Percentiles rank a stretch among this genome's conserved stretches.
phyloP scores from a whole-genome alignment of 2,329 filamentous ascomycete genomes.

The Fusarium sp. region DNA sequence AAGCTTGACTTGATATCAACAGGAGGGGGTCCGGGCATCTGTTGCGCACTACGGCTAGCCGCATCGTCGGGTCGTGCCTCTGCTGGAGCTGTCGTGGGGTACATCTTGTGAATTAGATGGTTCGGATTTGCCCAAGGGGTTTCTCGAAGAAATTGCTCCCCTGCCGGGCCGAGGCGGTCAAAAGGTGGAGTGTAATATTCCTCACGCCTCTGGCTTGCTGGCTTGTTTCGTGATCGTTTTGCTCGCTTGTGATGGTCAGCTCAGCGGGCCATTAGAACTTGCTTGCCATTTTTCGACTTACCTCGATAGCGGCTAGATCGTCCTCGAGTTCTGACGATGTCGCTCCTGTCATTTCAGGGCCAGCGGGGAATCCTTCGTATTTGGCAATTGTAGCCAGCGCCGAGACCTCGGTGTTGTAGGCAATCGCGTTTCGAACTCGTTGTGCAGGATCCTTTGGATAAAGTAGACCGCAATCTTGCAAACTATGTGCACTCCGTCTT shows the following conservation, averaged over 20 bases:
- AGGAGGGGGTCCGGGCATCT: constrained; percentile 25
- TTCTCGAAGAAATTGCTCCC: constrained; percentile 88
- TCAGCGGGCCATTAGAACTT: constrained; percentile 36
- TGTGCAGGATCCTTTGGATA: constrained; percentile 82
- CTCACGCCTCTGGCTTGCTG: constrained; percentile 56
- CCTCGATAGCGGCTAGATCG: constrained; percentile 89
- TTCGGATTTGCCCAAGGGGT: constrained; percentile 95
- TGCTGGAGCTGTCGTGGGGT: constrained; percentile 47
- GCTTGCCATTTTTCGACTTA: constrained; percentile 53
- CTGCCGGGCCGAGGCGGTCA: constrained; percentile 70
- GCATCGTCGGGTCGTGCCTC: constrained; percentile 21
- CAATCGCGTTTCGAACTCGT: constrained; percentile 84
- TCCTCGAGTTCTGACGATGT: constrained; percentile 81
- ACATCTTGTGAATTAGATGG: constrained; percentile 72
- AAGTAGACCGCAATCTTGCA: constrained; percentile 83
- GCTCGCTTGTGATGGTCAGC: constrained; percentile 48
- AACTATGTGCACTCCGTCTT: constrained; percentile 81
- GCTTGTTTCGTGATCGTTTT: constrained; percentile 51
- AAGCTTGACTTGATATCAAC: constrained; percentile 41
- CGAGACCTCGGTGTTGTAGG: constrained; percentile 95
- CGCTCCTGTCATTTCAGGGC: constrained; percentile 83
- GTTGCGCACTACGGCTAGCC: constrained; percentile 38
- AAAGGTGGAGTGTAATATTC: constrained; percentile 62
- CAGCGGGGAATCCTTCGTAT: constrained; percentile 94
- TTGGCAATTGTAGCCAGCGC: constrained; percentile 91